These are phyloP conservation scores for Ramaria rubella DNA, from an alignment of 768 basidiomycete species.

Conservation along the genomic window DNA sequence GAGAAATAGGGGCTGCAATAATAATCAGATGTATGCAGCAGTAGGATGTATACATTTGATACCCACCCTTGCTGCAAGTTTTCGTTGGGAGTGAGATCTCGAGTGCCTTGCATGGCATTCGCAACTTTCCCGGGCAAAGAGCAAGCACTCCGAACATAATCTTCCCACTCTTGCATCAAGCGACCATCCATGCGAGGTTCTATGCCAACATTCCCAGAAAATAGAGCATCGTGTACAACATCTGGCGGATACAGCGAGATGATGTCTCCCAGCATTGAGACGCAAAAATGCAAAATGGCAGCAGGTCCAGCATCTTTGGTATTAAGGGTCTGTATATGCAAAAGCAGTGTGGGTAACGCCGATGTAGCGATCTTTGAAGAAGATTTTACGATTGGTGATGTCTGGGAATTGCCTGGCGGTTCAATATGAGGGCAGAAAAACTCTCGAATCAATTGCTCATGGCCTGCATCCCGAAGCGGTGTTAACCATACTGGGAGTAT, in stretches of 20 bases:
- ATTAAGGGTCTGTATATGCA: not conserved
- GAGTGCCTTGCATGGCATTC: slow-evolving; percentile 51
- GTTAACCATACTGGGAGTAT: slow-evolving; percentile 5
- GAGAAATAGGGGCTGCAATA: slow-evolving; percentile 40
- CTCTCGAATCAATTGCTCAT: slow-evolving; percentile 1
- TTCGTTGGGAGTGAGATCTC: slow-evolving; percentile 32
- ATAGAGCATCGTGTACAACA: slow-evolving; percentile 51
- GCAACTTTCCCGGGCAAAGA: slow-evolving; percentile 72
- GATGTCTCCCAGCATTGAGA: slow-evolving; percentile 1
- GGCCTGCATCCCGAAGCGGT: not conserved
- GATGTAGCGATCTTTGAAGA: not conserved
- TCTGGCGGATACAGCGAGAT: slow-evolving; percentile 53
- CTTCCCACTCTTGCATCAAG: slow-evolving; percentile 54
- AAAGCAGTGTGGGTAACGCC: not conserved
- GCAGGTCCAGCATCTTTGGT: not conserved
- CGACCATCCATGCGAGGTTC: slow-evolving; percentile 5
- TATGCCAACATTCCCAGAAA: slow-evolving; percentile 21
- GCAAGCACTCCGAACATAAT: slow-evolving; percentile 58
- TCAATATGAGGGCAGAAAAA: not conserved
- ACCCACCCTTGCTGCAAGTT: slow-evolving; percentile 44
- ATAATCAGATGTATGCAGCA: not conserved
- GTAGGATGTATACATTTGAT: slow-evolving; percentile 7
- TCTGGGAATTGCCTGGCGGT: not conserved
- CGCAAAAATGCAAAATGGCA: not conserved
- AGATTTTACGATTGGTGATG: not conserved